Base-by-base conservation (phyloP, 495 filamentous ascomycete genomes). In the Xylaria palmicola region DNA sequence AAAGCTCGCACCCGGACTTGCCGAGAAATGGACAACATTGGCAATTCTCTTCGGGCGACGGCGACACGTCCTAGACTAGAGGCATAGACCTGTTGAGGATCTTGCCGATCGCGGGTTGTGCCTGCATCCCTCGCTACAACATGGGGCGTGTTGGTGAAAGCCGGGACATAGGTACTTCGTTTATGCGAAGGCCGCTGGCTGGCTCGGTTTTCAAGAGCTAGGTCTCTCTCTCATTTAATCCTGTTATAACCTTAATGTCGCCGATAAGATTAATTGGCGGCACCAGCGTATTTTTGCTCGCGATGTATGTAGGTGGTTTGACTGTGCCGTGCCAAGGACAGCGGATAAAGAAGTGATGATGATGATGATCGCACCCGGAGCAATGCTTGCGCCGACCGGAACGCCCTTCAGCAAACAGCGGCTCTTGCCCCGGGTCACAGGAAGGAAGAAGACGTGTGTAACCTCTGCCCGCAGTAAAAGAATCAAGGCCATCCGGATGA, bases 241-340 rank as follows among this genome's bases (percentile, higher is more conserved):
- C n/a, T n/a, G n/a, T n/a, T n/a, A n/a, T n/a, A n/a, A n/a, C n/a
- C n/a, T n/a, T n/a, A n/a, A n/a, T n/a, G n/a, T n/a, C n/a, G n/a
- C n/a, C n/a, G n/a, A 62, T 10, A 60, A 58, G 20, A 30, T 41
- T 41, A n/a, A 24, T 6, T 13, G 15, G 15, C 56, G 20, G 30
- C 57, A 78, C 74, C 70, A 34, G 72, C 76, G 17, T 72, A 75
- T 45, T 77, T 75, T 85, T 85, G 6, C 77, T 74, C 2, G 80
- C 73, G 0, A 71, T 74, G 53, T 83, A 83, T 0, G 71, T 71
- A 29, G 73, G n/a, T n/a, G n/a, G n/a, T n/a, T 65, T 0, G 73
- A 67, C 1, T 74, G 68, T 0, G 76, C 65, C 0, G 72, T 68
- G 0, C 68, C 66, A 4, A 77, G 45, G 3, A 75, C 59, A 1